Evolutionary conservation across 768 basidiomycete species (phyloP).

Genomic region (Cystobasidium ongulense): DNA sequence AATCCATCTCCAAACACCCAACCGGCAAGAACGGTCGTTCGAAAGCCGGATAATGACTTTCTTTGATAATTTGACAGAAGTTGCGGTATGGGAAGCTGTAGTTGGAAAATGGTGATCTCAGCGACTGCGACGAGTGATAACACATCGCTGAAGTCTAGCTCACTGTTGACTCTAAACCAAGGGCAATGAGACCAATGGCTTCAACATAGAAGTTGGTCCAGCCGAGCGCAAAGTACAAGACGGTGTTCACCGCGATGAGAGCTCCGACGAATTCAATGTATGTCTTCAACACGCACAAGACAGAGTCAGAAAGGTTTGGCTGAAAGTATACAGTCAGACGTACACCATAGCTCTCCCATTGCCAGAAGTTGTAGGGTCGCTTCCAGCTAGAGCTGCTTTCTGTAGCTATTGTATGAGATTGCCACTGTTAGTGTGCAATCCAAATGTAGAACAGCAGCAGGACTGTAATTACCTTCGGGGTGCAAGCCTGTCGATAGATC

Average conservation of each 20-base stretch:
- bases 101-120: background rate
- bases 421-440: background rate
- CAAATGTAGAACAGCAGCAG: background rate
- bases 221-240: constrained; percentile 34
- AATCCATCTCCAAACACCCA: constrained; percentile 37
- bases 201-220: constrained; percentile 31
- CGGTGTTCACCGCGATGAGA: constrained; percentile 31
- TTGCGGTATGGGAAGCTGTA: constrained; percentile 37
- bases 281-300: background rate
- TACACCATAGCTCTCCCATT: constrained; percentile 30
- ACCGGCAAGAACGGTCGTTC: constrained; percentile 32
- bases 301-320: background rate
- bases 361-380: constrained; percentile 34
- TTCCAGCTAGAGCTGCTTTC: background rate
- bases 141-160: background rate
- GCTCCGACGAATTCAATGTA: constrained; percentile 38
- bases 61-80: constrained; percentile 36
- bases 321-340: background rate
- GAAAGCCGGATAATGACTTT: constrained; percentile 36
- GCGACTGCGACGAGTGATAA: background rate
- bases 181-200: constrained; percentile 35
- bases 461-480: background rate
- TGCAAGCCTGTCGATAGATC: background rate
- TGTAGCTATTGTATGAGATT: background rate
- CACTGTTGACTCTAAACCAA: constrained; percentile 39